phyloP scores from a whole-genome alignment of 495 filamentous ascomycete genomes.

The Chaetomidium leptoderma region DNA sequence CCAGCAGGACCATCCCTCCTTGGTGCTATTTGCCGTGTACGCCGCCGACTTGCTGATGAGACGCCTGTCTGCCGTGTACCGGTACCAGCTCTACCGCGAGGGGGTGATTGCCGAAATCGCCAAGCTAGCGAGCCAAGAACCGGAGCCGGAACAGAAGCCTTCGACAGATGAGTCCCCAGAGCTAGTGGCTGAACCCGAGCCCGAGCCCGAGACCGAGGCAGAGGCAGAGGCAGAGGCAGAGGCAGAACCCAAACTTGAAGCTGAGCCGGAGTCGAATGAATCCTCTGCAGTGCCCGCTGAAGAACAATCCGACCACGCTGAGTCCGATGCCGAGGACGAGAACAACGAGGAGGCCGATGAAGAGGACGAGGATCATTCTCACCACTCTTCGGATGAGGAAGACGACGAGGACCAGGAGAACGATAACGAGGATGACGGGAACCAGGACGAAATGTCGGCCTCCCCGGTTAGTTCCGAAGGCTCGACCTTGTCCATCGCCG shows the following conservation, averaged over 20 bases:
- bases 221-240: constrained; percentile 8
- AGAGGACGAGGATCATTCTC: constrained; percentile 30
- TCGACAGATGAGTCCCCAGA: neutral
- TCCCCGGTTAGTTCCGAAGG: constrained; percentile 62
- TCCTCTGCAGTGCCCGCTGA: constrained; percentile 9
- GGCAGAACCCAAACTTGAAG: constrained; percentile 31
- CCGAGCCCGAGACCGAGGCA: constrained; percentile 22
- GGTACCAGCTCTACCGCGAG: constrained; percentile 95
- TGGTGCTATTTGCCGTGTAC: constrained; percentile 82
- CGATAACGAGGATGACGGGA: constrained; percentile 53
- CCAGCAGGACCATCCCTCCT: constrained; percentile 83
- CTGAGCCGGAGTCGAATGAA: constrained; percentile 4
- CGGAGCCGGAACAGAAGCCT: constrained; percentile 29
- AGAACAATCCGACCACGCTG: constrained; percentile 25
- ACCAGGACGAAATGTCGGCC: constrained; percentile 60
- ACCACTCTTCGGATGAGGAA: constrained; percentile 37
- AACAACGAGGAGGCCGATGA: constrained; percentile 30
- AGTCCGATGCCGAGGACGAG: constrained; percentile 29
- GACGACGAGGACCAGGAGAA: constrained; percentile 38
- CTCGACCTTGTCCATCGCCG: constrained; percentile 55
- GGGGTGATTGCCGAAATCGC: constrained; percentile 89
- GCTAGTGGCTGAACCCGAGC: constrained; percentile 26
- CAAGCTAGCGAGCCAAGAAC: constrained; percentile 58
- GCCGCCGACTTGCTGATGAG: constrained; percentile 83
- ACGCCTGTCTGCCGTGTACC: constrained; percentile 80